Evolutionary conservation across 1,284 basidiomycete genomes (phyloP).

Genomic region (Papiliotrema nemorosa): DNA sequence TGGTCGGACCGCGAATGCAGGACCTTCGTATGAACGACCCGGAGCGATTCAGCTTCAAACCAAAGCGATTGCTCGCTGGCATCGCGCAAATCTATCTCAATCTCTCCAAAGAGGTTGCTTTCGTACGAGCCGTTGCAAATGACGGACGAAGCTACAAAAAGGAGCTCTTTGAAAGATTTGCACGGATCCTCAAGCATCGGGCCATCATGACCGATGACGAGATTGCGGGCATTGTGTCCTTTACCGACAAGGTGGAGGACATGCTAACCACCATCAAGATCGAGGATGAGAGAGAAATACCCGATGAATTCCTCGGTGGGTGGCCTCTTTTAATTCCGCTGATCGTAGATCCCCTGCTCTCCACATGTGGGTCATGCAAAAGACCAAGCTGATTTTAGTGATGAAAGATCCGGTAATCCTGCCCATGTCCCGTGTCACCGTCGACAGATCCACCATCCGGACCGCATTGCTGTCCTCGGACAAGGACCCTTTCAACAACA

Average conservation of each 20-base stretch:
- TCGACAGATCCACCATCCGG: slow-evolving; percentile 94
- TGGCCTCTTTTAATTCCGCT: slow-evolving; percentile 5
- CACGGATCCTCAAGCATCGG: slow-evolving; percentile 63
- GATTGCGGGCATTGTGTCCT: slow-evolving; percentile 65
- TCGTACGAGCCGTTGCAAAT: slow-evolving; percentile 82
- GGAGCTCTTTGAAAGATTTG: slow-evolving; percentile 78
- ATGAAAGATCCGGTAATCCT: slow-evolving; percentile 95
- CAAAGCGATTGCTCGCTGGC: slow-evolving; percentile 76
- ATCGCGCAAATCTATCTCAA: slow-evolving; percentile 91
- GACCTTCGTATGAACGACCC: slow-evolving; percentile 80
- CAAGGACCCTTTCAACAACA: slow-evolving; percentile 86
- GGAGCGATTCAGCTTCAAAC: slow-evolving; percentile 87
- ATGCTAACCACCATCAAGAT: slow-evolving; percentile 71
- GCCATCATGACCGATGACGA: slow-evolving; percentile 77
- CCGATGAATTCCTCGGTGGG: slow-evolving; percentile 90
- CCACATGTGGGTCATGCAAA: slow-evolving; percentile 22
- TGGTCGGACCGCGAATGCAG: slow-evolving; percentile 73
- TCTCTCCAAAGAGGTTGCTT: slow-evolving; percentile 72
- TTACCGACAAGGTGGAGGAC: slow-evolving; percentile 81
- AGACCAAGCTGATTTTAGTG: slow-evolving; percentile 55
- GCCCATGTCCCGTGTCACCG: slow-evolving; percentile 72
- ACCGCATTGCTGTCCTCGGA: slow-evolving; percentile 87
- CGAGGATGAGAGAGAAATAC: slow-evolving; percentile 87
- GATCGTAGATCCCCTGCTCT: slow-evolving; percentile 29
- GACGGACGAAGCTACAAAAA: slow-evolving; percentile 90